Percentiles rank a stretch among this genome's conserved stretches.
Evolutionary conservation across 371 early-diverging fungal genomes (phyloP).

Genomic region (Actinomucor elegans): DNA sequence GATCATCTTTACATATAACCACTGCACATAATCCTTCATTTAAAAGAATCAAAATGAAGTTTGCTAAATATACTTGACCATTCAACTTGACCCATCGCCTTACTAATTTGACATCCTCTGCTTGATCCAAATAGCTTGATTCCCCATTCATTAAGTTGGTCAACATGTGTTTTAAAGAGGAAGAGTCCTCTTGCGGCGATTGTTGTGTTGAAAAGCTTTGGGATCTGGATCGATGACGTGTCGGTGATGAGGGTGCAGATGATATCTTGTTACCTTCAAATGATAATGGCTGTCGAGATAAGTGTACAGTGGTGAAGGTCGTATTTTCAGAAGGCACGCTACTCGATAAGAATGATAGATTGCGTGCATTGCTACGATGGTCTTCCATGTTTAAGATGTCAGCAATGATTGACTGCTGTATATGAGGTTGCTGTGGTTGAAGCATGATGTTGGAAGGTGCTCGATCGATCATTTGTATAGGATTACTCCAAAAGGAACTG

Average conservation of each 20-base stretch:
- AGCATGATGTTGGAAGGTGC: conserved; percentile 18
- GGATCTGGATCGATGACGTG: conserved; percentile 21
- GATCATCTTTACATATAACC: conserved; percentile 33
- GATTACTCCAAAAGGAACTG: conserved; percentile 37
- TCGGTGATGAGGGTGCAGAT: conserved; percentile 36
- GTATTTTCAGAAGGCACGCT: conserved; percentile 33
- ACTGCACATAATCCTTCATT: conserved; percentile 28
- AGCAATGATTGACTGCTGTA: conserved; percentile 6
- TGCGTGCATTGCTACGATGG: not conserved
- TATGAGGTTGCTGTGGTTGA: not conserved
- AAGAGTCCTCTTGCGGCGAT: conserved; percentile 10
- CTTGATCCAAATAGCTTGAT: conserved; percentile 20
- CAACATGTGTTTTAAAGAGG: conserved; percentile 23
- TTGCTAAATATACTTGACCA: conserved; percentile 19
- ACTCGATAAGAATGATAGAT: conserved; percentile 21
- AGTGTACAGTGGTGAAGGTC: not conserved
- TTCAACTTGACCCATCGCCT: conserved; percentile 32
- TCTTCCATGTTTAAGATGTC: conserved; percentile 15
- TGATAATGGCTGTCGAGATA: not conserved
- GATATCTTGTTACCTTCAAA: not conserved
- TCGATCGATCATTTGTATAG: conserved; percentile 1
- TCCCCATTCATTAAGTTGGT: conserved; percentile 27
- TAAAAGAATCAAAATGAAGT: conserved; percentile 20
- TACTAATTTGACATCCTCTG: conserved; percentile 32
- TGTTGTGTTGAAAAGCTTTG: conserved; percentile 21